A percentile compares a stretch with the other conserved stretches of the same genome.
Evolutionary conservation across 2,329 filamentous ascomycete species (phyloP).

Genomic region (Penicillium sp.): DNA sequence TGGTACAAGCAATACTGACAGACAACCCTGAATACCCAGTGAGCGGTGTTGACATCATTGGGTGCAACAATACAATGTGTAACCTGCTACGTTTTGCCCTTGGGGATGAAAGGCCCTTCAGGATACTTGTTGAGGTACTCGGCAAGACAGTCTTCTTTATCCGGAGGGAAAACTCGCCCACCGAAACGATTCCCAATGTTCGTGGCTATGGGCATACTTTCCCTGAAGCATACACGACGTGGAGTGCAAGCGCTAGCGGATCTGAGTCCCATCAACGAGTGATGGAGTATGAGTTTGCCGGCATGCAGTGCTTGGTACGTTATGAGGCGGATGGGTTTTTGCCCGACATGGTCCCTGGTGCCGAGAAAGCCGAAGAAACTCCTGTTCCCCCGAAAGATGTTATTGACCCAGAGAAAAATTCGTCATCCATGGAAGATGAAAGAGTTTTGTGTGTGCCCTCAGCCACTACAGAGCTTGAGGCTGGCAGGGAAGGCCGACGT

Average conservation of each 20-base stretch:
- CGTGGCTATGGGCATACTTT: slow-evolving; percentile 65
- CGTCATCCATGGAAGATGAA: slow-evolving; percentile 4
- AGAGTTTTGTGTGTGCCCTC: background rate
- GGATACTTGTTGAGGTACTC: slow-evolving; percentile 58
- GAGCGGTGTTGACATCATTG: slow-evolving; percentile 53
- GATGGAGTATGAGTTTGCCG: slow-evolving; percentile 58
- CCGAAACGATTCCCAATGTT: slow-evolving; percentile 55
- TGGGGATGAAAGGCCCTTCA: slow-evolving; percentile 50
- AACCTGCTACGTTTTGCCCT: slow-evolving; percentile 59
- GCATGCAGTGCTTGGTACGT: slow-evolving; percentile 52
- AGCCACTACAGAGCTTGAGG: slow-evolving; percentile 2
- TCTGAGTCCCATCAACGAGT: slow-evolving; percentile 64
- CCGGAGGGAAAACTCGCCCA: slow-evolving; percentile 60
- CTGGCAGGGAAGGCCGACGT: slow-evolving; percentile 22
- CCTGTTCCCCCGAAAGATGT: background rate
- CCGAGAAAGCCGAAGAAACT: background rate
- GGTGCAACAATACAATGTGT: slow-evolving; percentile 60
- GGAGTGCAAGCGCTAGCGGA: slow-evolving; percentile 53
- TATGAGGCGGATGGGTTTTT: slow-evolving; percentile 61
- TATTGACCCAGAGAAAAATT: background rate
- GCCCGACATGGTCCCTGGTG: slow-evolving; percentile 7
- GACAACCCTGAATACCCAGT: slow-evolving; percentile 38
- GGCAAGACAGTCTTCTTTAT: slow-evolving; percentile 61
- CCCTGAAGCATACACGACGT: slow-evolving; percentile 64
- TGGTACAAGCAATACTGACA: slow-evolving; percentile 43